Evolutionary conservation across 805 yeast genomes (phyloP), one percentile per base, ranked within the genome.

Genomic region (Wickerhamiella dianesei): DNA sequence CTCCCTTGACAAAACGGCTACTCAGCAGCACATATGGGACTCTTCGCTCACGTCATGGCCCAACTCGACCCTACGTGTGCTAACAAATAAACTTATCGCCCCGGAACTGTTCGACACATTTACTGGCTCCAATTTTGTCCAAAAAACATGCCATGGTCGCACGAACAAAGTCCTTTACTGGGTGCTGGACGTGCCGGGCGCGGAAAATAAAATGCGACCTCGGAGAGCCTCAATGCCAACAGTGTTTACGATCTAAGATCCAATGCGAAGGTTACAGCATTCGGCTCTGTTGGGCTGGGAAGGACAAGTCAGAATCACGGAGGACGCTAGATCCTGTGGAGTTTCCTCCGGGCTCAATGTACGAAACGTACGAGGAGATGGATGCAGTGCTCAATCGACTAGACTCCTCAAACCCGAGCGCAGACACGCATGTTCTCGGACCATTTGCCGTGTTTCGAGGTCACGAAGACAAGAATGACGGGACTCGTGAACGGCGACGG

Each of bases 121-220:
- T n/a, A n/a, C n/a, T n/a, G n/a, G 32, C 32, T 25, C 32, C 6
- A 25, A n/a, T n/a, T 25, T 25, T 6, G 32, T 12, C 12, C 6
- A 6, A 25, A 25, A 25, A 25, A 6, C 32, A 25, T 25, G 32
- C 32, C 14, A 52, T 55, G 56, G 53, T 61, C 35, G 69, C 64
- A 50, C 64, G 79, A 48, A 73, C 75, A 6, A 87, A 86, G 59
- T 79, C 92, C 0, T 86, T 84, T 58, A 78, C 83, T 0, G 96
- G 95, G 1, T 87, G 96, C 59, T 84, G 84, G 69, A 83, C 95
- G 0, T 86, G 96, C 57, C 71, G 95, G 40, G 67, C 79, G 14
- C 64, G 95, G 41, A 82, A 85, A 61, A 79, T 86, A 43, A 78
- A 82, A 48, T 87, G 96, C 62, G 95, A 85, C 59, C 66, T 82